Conservation (phyloP, 2,329 filamentous ascomycete species). For the Ophiognomonia clavigignenti-juglandacearum region DNA sequence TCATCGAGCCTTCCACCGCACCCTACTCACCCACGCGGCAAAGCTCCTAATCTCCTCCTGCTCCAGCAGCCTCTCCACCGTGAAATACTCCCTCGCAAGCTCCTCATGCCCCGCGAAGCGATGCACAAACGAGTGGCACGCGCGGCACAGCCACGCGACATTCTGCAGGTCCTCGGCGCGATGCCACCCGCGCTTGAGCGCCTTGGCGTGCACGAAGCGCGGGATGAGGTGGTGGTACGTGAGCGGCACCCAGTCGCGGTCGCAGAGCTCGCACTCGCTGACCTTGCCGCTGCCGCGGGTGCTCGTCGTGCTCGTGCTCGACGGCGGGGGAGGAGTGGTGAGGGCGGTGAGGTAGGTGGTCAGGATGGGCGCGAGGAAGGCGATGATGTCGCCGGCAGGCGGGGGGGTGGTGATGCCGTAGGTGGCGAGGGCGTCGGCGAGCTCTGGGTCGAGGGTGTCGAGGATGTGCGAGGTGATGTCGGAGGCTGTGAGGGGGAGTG, state of each 20-base stretch:
- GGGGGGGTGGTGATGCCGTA: constrained; percentile 55
- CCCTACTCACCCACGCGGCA: constrained; percentile 65
- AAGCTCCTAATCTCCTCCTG: constrained; percentile 69
- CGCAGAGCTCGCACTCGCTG: constrained; percentile 70
- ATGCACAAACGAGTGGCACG: constrained; percentile 82
- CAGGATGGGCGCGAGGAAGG: constrained; percentile 61
- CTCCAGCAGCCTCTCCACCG: constrained; percentile 63
- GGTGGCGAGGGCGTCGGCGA: constrained; percentile 62
- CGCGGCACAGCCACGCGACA: constrained; percentile 81
- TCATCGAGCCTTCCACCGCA: constrained; percentile 65
- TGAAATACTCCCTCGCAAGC: constrained; percentile 67
- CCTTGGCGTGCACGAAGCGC: constrained; percentile 70
- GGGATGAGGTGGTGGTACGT: constrained; percentile 87
- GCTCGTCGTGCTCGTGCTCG: constrained; percentile 47
- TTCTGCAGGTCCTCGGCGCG: constrained; percentile 68
- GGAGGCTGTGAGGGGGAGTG: constrained; percentile 48
- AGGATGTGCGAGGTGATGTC: constrained; percentile 44
- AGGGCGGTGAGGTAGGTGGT: constrained; percentile 55
- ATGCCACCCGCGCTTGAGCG: constrained; percentile 75
- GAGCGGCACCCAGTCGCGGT: constrained; percentile 66
- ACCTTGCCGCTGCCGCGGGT: constrained; percentile 32
- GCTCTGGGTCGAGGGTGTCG: constrained; percentile 50
- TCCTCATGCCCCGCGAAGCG: constrained; percentile 71
- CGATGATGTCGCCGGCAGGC: constrained; percentile 36
- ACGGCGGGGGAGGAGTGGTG: constrained; percentile 61